Evolutionary conservation across 805 yeast genomes (phyloP), one percentile per base, ranked within the genome.

Genomic region (Yamadazyma nakazawae): DNA sequence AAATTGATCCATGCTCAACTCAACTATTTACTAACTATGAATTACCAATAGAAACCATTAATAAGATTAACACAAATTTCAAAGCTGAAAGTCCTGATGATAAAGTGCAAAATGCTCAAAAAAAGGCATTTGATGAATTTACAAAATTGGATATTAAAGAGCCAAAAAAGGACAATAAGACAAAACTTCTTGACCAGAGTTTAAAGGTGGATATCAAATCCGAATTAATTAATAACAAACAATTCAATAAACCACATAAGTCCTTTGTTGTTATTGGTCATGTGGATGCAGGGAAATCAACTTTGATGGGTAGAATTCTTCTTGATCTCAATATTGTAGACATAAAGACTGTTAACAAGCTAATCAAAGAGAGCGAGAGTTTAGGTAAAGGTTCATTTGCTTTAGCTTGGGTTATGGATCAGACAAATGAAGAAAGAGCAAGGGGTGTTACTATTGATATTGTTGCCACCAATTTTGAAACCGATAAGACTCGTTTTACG

Each of bases 231-330:
- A 53, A 61, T 9, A 67, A 70, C 52, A 44, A 60, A 10, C 47
- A 56, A 6, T 67, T 59, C 50, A 42, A 53, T 32, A 82, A 81
- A 54, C 85, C 87, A 1, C 76, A 72, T 45, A 66, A 82, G 42
- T 78, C 85, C n/a, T 85, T 85, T 56, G 90, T 86, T 30, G 89
- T 87, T 3, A 84, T 87, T 54, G 94, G 95, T 10, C 95, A 87
- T 62, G 92, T 87, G 6, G 95, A 87, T 63, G 88, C 92, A 0
- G 95, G 95, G 13, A 87, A 87, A 58, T 84, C 90, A 2, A 87
- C 95, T 1, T 70, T 87, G 42, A 79, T 86, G 79, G 95, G 95
- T 6, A 65, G 94, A 40, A 61, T 87, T 34, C 62, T 87, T 35
- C 81, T 79, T 49, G 92, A 86, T 55, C 62, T 78, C 24, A 85